Conservation (phyloP, 306 rosid genomes). For the Arachis stenosperma region DNA sequence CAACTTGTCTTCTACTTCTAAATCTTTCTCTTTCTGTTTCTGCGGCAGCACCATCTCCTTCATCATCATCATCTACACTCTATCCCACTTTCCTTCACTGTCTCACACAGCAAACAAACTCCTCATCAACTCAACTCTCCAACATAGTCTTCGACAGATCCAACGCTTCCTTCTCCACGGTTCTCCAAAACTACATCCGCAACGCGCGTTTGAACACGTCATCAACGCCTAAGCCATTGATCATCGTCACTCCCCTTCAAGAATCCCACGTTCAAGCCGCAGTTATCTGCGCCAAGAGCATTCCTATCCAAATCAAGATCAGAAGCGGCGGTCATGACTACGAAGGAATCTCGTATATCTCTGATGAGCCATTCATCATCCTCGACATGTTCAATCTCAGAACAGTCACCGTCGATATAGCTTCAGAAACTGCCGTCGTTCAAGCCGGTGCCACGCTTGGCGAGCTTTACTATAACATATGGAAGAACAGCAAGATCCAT, state of each 20-base stretch:
- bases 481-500: conserved; percentile 45
- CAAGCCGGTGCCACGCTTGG: conserved; percentile 48
- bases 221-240: conserved; percentile 37
- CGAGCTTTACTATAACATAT: conserved; percentile 45
- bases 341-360: conserved; percentile 46
- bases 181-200: conserved; percentile 47
- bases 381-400: conserved; percentile 45
- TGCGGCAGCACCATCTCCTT: background rate
- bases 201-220: conserved; percentile 51
- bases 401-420: conserved; percentile 26
- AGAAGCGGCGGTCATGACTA: conserved; percentile 55
- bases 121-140: conserved; percentile 31
- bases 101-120: conserved; percentile 28
- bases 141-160: conserved; percentile 1
- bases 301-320: conserved; percentile 30
- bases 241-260: conserved; percentile 38
- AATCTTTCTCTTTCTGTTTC: background rate
- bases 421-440: conserved; percentile 25
- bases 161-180: conserved; percentile 39
- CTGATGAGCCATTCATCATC: conserved; percentile 36
- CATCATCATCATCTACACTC: background rate
- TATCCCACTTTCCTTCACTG: conserved; percentile 25
- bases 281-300: conserved; percentile 37
- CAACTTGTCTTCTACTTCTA: background rate
- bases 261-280: conserved; percentile 41